These are phyloP conservation scores for Polysphondylium violaceum DNA, from an alignment of 78 protist genomes.

Conservation along the genomic window DNA sequence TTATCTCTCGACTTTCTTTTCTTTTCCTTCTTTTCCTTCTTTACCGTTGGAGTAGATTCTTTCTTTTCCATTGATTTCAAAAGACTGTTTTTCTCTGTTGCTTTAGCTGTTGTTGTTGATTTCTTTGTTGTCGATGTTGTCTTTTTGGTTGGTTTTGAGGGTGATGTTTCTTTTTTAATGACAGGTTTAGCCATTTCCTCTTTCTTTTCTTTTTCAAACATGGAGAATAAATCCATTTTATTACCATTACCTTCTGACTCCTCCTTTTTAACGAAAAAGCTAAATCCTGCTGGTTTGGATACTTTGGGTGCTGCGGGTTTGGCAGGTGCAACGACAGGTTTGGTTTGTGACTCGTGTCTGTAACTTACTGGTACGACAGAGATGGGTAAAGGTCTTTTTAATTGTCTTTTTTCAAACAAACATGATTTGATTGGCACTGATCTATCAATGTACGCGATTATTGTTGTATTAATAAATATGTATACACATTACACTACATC, in stretches of 20 bases:
- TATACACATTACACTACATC: background rate
- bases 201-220: background rate
- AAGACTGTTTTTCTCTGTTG: background rate
- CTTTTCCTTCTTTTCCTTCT: background rate
- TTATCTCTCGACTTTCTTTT: constrained; percentile 26
- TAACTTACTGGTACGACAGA: constrained; percentile 22
- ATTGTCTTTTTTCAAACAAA: constrained; percentile 38
- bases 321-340: background rate
- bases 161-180: constrained; percentile 8
- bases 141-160: background rate
- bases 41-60: background rate
- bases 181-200: background rate
- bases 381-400: constrained; percentile 52
- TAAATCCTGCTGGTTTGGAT: background rate
- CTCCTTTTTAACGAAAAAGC: constrained; percentile 18
- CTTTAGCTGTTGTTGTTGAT: background rate
- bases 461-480: background rate
- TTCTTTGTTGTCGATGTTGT: background rate
- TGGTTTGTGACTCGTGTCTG: constrained; percentile 10
- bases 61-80: no score
- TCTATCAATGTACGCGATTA: background rate
- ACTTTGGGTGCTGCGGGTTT: constrained; percentile 12
- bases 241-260: background rate
- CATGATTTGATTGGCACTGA: constrained; percentile 21
- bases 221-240: constrained; percentile 3